Evolutionary conservation across 164 flowering plant species (phyloP), one percentile per base, ranked within the genome.

Genomic region (Tinospora cordifolia): DNA sequence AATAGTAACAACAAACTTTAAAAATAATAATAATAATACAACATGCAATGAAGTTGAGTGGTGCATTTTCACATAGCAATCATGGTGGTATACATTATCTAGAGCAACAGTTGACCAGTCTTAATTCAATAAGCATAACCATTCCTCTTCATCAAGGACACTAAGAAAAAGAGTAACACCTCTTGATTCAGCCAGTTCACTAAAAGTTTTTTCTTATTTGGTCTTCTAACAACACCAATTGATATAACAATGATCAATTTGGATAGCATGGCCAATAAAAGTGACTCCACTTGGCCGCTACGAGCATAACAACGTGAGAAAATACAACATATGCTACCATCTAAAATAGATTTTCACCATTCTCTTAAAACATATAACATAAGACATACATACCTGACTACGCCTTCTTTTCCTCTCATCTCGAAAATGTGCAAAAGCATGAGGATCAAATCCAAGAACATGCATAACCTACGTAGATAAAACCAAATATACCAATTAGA

Each of bases 401-500:
- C 99, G 97, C 80, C 99, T 84, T 76, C 94, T 87, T 87, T 91
- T 91, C 77, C 97, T 87, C 83, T 95, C 99, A 80, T 95, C 98
- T 71, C 99, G 86, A 77, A 95, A 95, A 80, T 95, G 99, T 59
- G 98, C 86, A 78, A 95, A 95, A 75, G 99, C 99, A 83, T 95
- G 99, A 59, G 99, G 99, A 80, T 95, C 99, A 84, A 95, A 95
- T 44, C 99, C 99, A 76, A 95, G 96, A 78, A 95, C 99, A 76
- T 95, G 99, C 97, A 95, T 95, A 40, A 95, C 99, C 98, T 94
- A 95, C 99, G 97, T 94, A 76, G 63, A 73, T 49, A 59, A 63
- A 27, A 34, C 8, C 62, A 67, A 74, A 60, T 2, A 34, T 34
- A 46, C 22, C 4, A 12, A 75, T 79, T 22, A 77, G 30, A 44